Conservation (phyloP, 2,329 filamentous ascomycete species). For the Amphichorda felina region DNA sequence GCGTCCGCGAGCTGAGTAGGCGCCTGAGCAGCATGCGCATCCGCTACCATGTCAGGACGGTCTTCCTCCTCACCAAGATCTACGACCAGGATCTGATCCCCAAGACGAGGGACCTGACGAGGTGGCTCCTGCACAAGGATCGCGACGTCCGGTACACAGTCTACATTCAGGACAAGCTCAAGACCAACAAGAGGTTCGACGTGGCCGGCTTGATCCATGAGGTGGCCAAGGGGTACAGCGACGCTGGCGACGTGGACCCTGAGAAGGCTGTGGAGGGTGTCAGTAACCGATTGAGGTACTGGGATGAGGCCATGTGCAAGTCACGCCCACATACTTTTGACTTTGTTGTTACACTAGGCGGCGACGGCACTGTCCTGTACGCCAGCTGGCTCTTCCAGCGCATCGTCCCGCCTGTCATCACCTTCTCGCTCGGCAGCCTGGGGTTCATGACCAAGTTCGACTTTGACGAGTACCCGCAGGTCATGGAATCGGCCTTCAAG, state of each 20-base stretch:
- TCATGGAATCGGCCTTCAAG: slow-evolving; percentile 58
- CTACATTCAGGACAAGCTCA: slow-evolving; percentile 69
- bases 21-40: slow-evolving; percentile 74
- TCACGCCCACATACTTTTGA: slow-evolving; percentile 79
- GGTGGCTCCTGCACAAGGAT: slow-evolving; percentile 69
- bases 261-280: slow-evolving; percentile 22
- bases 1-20: slow-evolving; percentile 81
- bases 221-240: slow-evolving; percentile 22
- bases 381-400: slow-evolving; percentile 95
- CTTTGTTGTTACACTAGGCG: slow-evolving; percentile 83
- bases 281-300: slow-evolving; percentile 57
- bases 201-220: slow-evolving; percentile 55
- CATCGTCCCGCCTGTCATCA: slow-evolving; percentile 85
- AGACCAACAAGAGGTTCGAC: slow-evolving; percentile 63
- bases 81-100: slow-evolving; percentile 71
- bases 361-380: slow-evolving; percentile 94
- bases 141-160: slow-evolving; percentile 60
- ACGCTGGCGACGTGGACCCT: slow-evolving; percentile 19
- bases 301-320: slow-evolving; percentile 70
- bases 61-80: slow-evolving; percentile 88
- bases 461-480: slow-evolving; percentile 62
- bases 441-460: slow-evolving; percentile 97
- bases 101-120: slow-evolving; percentile 64
- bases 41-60: slow-evolving; percentile 66
- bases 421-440: slow-evolving; percentile 81